Conservation (phyloP, 208 protist species). For the Trypanosoma mega region DNA sequence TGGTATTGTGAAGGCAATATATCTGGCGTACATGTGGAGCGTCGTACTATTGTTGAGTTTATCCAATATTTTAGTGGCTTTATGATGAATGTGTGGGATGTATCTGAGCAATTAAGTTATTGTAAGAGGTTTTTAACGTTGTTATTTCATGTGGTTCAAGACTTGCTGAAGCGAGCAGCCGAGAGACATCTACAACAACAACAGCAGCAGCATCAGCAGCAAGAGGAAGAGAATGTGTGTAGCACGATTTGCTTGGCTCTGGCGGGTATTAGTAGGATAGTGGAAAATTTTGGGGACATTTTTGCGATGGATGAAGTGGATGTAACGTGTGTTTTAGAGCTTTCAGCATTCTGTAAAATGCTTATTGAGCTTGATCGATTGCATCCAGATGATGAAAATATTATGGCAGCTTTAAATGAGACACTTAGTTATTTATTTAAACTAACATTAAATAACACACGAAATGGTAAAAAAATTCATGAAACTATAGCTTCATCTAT, state of each 20-base stretch:
- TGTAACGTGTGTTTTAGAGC: slow-evolving; percentile 11
- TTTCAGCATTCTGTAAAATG: slow-evolving; percentile 12
- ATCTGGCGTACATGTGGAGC: slow-evolving; percentile 16
- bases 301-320: slow-evolving; percentile 9
- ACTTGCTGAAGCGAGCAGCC: neutral
- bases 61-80: slow-evolving; percentile 23
- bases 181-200: too few relatives aligned
- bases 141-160: slow-evolving; percentile 8
- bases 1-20: slow-evolving; percentile 24
- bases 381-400: slow-evolving; percentile 46
- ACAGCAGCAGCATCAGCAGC: too few relatives aligned
- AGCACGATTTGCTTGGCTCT: slow-evolving; percentile 19
- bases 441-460: neutral
- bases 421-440: slow-evolving; percentile 37
- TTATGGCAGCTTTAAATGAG: slow-evolving; percentile 75
- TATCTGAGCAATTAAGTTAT: slow-evolving; percentile 17
- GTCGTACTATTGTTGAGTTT: slow-evolving; percentile 15
- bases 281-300: slow-evolving; percentile 25
- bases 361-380: slow-evolving; percentile 34
- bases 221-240: slow-evolving; percentile 8
- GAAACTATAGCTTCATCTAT: neutral
- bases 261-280: slow-evolving; percentile 18
- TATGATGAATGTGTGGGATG: slow-evolving; percentile 15
- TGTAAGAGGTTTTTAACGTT: slow-evolving; percentile 21
- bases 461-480: neutral